Base-by-base conservation (phyloP, 768 basidiomycete species). In the Grammothele lineata region DNA sequence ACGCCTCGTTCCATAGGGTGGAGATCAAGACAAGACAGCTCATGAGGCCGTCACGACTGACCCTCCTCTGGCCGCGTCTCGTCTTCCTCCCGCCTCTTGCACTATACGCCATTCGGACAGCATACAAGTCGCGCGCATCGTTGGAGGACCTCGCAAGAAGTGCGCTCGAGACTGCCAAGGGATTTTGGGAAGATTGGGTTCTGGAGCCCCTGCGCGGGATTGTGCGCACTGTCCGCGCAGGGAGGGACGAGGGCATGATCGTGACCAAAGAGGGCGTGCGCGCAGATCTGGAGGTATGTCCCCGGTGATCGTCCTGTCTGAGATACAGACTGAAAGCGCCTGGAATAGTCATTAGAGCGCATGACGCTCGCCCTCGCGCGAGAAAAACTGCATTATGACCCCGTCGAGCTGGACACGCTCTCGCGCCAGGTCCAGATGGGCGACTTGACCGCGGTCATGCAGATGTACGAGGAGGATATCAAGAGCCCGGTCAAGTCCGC, bases 391-490 rank as follows among this genome's bases (percentile, higher is more conserved):
- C 67, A 77, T 21, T 85, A 90, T 48, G 69, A 70, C 2, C 66
- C 77, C 4, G 66, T 69, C 4, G 84, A 92, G 57, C 73, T 96
- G n/a, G 73, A 70, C 3, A 71, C 66, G 7, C 69, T 98, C 14
- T 78, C 85, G 1, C 61, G 65, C 14, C 79, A 84, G 55, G 79
- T 97, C 39, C 75, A 76, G 34, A 63, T 76, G 22, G 95, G 95
- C 0, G 92, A 97, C 63, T 71, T 97, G 51, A 92, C 92, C 2
- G 77, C 91, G 15, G 85, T 97, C 5, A 75, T 95, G 51, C 71
- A 83, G 59, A 76, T 93, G 4, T 97, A 95, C 59, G 95, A 98
- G 68, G 80, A 87, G 50, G 92, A 97, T 57, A 90, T 98, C 68
- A 85, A 84, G 62, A 78, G 70, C n/a, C 95, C 95, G 0, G 57